Evolutionary conservation across 2,329 filamentous ascomycete genomes (phyloP), one percentile per base, ranked within the genome.

Genomic region (Monosporascus ibericus): DNA sequence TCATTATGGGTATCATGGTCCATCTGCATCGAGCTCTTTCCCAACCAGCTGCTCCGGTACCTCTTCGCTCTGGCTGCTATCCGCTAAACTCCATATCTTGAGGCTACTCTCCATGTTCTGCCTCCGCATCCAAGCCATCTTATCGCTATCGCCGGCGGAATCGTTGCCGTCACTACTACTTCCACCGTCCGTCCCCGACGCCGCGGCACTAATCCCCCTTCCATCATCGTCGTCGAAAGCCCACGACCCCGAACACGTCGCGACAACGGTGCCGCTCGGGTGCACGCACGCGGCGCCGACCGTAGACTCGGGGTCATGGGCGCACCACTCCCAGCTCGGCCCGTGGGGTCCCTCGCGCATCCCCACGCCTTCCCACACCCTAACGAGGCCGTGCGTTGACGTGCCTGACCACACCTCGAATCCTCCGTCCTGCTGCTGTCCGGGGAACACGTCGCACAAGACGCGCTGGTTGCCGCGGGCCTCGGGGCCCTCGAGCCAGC

Each of bases 361-460:
- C 25, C 82, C 81, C 0, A 84, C 76, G 11, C 72, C 72, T 44
- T 85, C 79, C 78, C 81, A 86, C 6, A 85, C 75, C 44, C 72
- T 72, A n/a, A 84, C 77, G 3, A 67, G 62, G 1, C 84, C 82
- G 55, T 76, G n/a, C 22, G 42, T 70, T 44, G 74, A 71, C 1
- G 77, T 75, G 2, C 83, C 84, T 6, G 79, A 79, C 83, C 83
- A 86, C 46, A 86, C 73, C 63, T 86, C 84, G 55, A 82, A 83
- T 2, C 75, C 75, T 1, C 70, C 69, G 14, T 44, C 40, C 18
- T 34, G 0, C 55, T 53, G 0, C 56, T 60, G 2, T 62, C 72
- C 70, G 0, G 74, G 69, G 57, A 80, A 86, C 3, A 82, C 72
- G 61, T 84, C 79, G 53, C 78, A 78, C 11, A 67, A 70, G 39